Evolutionary conservation across 352 stramenopile species (phyloP), one percentile per base, ranked within the genome.

Genomic region (Phytophthora fragariae): DNA sequence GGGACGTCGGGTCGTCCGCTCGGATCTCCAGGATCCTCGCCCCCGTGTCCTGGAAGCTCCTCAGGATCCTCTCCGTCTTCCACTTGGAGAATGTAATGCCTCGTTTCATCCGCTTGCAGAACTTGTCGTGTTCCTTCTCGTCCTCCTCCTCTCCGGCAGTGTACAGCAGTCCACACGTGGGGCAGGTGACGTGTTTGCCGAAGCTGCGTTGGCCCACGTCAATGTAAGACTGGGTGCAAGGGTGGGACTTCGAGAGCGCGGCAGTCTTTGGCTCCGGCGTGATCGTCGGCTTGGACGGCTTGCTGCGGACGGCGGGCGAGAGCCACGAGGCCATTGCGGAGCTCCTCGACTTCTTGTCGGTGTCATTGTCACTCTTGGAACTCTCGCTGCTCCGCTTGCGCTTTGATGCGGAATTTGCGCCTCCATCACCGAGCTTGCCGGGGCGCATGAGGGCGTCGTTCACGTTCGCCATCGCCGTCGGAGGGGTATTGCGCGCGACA

Each of bases 151-250:
- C 82, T 5, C 89, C 89, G 9, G 69, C 70, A 33, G 84, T 93
- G 67, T 94, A 96, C n/a, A 96, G 55, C 39, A 96, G 49, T 4
- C 81, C 86, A 52, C 89, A 96, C 15, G 53, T 83, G 14, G 60
- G 44, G 62, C 89, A 96, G 14, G 76, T 92, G 55, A 80, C 81
- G 49, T 84, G 77, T 33, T 84, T 74, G 10, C 88, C 88, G 66
- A 96, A 92, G 50, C 80, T 81, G 44, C 86, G 88, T 66, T 96
- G 89, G 0, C 89, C 89, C 6, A 94, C 56, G 61, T 96, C 89
- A 56, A 96, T 83, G 46, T 93, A 96, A 57, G 83, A 72, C 64
- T 95, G 89, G 4, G 69, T 81, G 5, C 50, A 73, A 24, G 73
- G 70, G 8, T 17, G 0, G 12, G 11, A 46, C 17, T 46, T 46